A percentile compares a stretch with the other conserved stretches of the same genome.
These are phyloP conservation scores for Suhomyces sp. DNA, from an alignment of 805 yeast species.

Conservation along the genomic window DNA sequence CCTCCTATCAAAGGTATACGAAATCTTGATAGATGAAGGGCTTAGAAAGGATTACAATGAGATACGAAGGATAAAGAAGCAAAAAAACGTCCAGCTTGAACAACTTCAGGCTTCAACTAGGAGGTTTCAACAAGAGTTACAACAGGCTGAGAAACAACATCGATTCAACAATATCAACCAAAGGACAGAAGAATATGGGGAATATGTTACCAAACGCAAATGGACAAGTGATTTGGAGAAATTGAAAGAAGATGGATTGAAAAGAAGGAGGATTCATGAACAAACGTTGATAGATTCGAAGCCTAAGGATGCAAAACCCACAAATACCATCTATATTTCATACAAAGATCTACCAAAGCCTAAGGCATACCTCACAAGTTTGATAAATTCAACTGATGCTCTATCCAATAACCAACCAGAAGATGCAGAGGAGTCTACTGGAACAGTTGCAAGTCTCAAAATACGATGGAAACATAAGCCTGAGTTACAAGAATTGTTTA, in stretches of 20 bases:
- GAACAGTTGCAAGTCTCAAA: constrained; percentile 17
- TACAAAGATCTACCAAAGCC: constrained; percentile 19
- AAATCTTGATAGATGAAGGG: constrained; percentile 26
- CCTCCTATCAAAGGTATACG: constrained; percentile 28
- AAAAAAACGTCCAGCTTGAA: constrained; percentile 9
- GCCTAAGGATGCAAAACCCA: neutral
- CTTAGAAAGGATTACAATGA: constrained; percentile 32
- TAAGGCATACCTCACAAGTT: constrained; percentile 2
- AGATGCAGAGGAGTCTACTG: neutral
- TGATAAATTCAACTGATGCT: too few relatives aligned
- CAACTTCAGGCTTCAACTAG: constrained; percentile 22
- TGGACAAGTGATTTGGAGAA: constrained; percentile 13
- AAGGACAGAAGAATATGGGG: constrained; percentile 5
- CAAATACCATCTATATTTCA: too few relatives aligned
- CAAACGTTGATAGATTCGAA: neutral
- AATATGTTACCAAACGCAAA: constrained; percentile 4
- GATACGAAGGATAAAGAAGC: constrained; percentile 17
- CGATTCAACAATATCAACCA: constrained; percentile 8
- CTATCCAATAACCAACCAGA: too few relatives aligned
- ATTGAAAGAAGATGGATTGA: constrained; percentile 29
- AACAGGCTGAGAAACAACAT: constrained; percentile 22
- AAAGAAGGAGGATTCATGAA: constrained; percentile 25
- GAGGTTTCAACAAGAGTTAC: constrained; percentile 30
- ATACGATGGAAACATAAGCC: constrained; percentile 49
- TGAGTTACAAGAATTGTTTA: constrained; percentile 31